Conservation (phyloP, 2,329 filamentous ascomycete genomes). For the Fusarium sp. region DNA sequence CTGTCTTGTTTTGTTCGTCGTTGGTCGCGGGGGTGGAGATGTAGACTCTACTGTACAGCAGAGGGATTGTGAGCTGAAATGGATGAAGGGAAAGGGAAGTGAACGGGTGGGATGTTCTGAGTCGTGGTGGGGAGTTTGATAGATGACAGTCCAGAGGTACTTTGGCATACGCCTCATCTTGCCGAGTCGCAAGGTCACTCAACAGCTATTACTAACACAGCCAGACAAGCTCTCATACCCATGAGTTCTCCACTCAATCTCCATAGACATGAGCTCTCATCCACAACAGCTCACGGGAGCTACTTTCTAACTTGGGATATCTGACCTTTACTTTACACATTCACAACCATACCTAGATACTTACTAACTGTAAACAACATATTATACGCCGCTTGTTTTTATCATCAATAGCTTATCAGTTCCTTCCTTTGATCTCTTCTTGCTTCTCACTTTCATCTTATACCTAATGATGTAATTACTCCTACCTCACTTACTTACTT, state of each 20-base stretch:
- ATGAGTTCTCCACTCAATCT: constrained; percentile 25
- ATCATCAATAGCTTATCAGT: not conserved
- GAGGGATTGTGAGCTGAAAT: constrained; percentile 25
- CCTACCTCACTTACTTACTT: not conserved
- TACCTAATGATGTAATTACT: constrained; percentile 34
- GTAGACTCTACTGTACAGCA: not conserved
- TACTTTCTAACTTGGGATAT: not conserved
- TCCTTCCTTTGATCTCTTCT: not conserved
- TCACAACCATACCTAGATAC: not conserved
- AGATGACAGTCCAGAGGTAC: constrained; percentile 12
- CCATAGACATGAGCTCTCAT: constrained; percentile 23
- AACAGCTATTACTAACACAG: constrained; percentile 5
- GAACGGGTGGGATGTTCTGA: constrained; percentile 25
- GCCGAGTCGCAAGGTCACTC: not conserved
- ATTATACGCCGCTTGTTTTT: not conserved
- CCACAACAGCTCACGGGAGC: constrained; percentile 27
- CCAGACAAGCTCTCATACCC: constrained; percentile 16
- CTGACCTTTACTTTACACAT: not conserved
- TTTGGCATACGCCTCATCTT: rapidly evolving
- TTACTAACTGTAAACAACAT: not conserved
- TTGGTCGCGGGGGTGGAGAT: constrained; percentile 39
- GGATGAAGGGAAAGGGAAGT: constrained; percentile 29
- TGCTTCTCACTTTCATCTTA: not conserved
- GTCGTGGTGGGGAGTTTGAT: constrained; percentile 20
- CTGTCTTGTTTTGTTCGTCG: constrained; percentile 21